Base-by-base conservation (phyloP, 225 moss, liverwort and hornwort species). In the Polytrichum formosum region DNA sequence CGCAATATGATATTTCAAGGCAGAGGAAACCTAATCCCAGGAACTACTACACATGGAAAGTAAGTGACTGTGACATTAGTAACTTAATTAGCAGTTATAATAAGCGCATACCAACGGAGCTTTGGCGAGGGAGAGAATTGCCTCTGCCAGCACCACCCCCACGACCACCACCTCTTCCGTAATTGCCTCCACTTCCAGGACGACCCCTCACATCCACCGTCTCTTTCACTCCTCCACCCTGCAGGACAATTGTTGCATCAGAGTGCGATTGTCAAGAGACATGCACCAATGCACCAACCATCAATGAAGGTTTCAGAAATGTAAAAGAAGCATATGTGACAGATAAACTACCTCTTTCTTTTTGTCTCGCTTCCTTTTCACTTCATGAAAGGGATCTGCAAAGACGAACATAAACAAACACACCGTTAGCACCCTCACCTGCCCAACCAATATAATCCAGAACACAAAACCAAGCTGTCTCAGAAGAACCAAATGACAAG, bases 371-470 rank as follows among this genome's bases (percentile, higher is more conserved):
- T 87, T 90, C 79, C 95, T 85, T 73, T 92, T 95, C 64, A 95
- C 95, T 79, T 95, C 95, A 74, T 91, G 95, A 68, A 95, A 95
- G 54, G 90, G 92, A 67, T 92, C 95, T 95, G 90, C 73, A 64
- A 62, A 71, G 78, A 63, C 10, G 0, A 21, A 29, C 20, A 65
- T 5, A 16, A 28, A 35, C 65, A 6, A n/a, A 65, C 0, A 6
- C 20, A 58, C 58, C 21, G 58, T 58, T n/a, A 58, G 58, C 20
- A 58, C 2, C 13, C 58, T 6, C 58, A 22, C 58, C 22, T 58
- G 19, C 56, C 56, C 19, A n/a, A 22, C 37, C 13, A 3, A 35
- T 35, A 2, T 8, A 35, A 46, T 46, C 46, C 46, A 46, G 37
- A 46, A 16, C 46, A 16, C 13, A 46, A 46, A 46, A 46, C 46